Evolutionary conservation across 139 green algal species (phyloP), one percentile per base, ranked within the genome.

Genomic region (Closterium sp.): DNA sequence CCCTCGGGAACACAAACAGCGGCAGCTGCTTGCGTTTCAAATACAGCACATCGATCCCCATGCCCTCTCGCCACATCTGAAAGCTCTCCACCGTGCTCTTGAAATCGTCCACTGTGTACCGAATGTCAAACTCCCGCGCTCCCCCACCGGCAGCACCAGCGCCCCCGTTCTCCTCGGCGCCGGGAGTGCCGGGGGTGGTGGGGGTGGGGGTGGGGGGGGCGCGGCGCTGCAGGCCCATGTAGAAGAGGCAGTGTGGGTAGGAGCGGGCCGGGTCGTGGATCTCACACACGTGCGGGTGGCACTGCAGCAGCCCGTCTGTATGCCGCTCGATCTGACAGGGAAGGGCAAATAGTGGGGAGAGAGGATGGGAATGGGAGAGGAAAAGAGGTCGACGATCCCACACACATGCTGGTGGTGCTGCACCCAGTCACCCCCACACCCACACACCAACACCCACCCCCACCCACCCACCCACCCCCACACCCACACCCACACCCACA

Each of bases 71-170:
- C 79, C 93, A 93, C 31, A 94, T 70, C 89, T 91, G 89, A 88
- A 90, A 97, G 32, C 93, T 91, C 62, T 96, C 91, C 92, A 95
- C 94, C 19, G 31, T 31, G 34, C 70, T 85, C 87, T 94, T 94
- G 90, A 98, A 97, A 84, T 97, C 97, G 34, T 95, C 94, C 29
- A 98, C 97, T 0, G 97, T 94, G 17, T 89, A 79, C 50, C 96
- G 96, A 28, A 98, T 94, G 91, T 98, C 95, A 10, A 97, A 96
- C 38, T 31, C 28, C 31, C 91, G 62, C 62, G 62, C 62, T 13
- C 38, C 38, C 1, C 86, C 73, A 13, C 28, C 89, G n/a, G n/a
- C n/a, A 9, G 89, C 34, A 13, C 62, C 62, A 13, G 62, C 62
- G 62, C 17, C 10, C 62, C 62, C 62, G 17, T 13, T 13, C 9